Percentiles rank a stretch among this genome's conserved stretches.
These are phyloP conservation scores for Fragaria iinumae DNA, from an alignment of 306 rosid genomes.

Conservation along the genomic window DNA sequence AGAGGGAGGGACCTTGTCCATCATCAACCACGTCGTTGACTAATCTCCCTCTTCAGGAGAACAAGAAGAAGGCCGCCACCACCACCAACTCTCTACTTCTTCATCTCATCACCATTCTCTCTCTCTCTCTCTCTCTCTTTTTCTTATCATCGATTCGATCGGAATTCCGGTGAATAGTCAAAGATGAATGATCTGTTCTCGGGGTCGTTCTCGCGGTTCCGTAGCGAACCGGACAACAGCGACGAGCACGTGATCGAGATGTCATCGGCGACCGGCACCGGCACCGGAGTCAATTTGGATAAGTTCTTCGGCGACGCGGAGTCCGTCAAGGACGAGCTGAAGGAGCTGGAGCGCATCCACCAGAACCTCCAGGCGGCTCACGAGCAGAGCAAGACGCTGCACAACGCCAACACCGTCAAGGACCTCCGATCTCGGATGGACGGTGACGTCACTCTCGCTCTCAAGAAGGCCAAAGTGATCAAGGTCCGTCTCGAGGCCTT, in stretches of 20 bases:
- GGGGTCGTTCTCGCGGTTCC: constrained; percentile 74
- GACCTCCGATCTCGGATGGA: constrained; percentile 92
- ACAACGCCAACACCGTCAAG: constrained; percentile 72
- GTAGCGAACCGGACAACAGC: constrained; percentile 39
- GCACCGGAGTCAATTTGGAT: constrained; percentile 53
- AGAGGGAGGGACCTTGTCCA: neutral
- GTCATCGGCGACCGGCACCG: constrained; percentile 28
- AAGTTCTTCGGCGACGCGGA: constrained; percentile 82
- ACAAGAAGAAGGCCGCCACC: neutral
- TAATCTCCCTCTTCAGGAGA: neutral
- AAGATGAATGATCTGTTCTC: constrained; percentile 79
- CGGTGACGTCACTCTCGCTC: constrained; percentile 61
- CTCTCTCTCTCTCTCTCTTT: neutral
- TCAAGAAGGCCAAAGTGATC: constrained; percentile 82
- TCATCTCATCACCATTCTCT: neutral
- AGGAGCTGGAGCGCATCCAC: constrained; percentile 59
- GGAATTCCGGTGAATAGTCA: too few species aligned
- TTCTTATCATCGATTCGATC: neutral
- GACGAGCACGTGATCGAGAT: constrained; percentile 65
- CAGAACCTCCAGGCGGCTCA: constrained; percentile 46
- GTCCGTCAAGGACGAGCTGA: constrained; percentile 74
- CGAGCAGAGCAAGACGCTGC: constrained; percentile 80
- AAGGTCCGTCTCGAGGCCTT: constrained; percentile 83
- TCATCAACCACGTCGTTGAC: constrained; percentile 1
- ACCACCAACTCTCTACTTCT: neutral